phyloP scores from a whole-genome alignment of 192 early-diverging fungal genomes.

The Lobosporangium transversale region DNA sequence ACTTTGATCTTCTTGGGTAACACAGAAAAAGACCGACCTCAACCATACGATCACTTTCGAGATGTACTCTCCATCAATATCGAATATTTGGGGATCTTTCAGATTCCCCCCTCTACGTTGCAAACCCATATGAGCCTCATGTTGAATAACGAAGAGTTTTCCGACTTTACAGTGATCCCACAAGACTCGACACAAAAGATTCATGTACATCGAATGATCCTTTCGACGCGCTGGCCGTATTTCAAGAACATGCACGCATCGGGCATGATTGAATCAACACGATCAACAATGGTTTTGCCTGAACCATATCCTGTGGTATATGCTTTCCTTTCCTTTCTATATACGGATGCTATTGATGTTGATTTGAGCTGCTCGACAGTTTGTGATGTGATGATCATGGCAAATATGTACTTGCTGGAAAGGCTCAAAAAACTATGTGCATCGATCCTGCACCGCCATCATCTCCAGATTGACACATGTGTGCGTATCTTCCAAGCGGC shows the following conservation, averaged over 20 bases:
- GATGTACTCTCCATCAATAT: constrained; percentile 64
- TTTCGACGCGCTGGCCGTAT: constrained; percentile 69
- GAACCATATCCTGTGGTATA: constrained; percentile 60
- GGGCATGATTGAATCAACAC: constrained; percentile 62
- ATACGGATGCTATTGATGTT: constrained; percentile 62
- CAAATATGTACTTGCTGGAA: constrained; percentile 65
- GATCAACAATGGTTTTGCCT: constrained; percentile 59
- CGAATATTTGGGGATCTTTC: constrained; percentile 63
- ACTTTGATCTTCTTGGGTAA: constrained; percentile 64
- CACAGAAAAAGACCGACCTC: constrained; percentile 61
- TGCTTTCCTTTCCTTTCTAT: constrained; percentile 67
- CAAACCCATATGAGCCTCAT: constrained; percentile 58
- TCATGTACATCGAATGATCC: constrained; percentile 64
- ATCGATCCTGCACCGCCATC: constrained; percentile 55
- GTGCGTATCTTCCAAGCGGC: constrained; percentile 65
- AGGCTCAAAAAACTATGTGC: constrained; percentile 68
- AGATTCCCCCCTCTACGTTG: constrained; percentile 56
- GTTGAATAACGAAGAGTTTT: constrained; percentile 62
- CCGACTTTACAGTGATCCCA: constrained; percentile 64
- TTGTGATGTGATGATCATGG: constrained; percentile 65
- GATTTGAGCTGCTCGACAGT: constrained; percentile 53
- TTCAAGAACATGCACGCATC: constrained; percentile 62
- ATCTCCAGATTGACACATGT: constrained; percentile 62
- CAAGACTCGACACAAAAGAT: constrained; percentile 54
- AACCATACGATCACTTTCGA: constrained; percentile 66